These are phyloP conservation scores for Stachybotrys elegans DNA, from an alignment of 2,329 filamentous ascomycete species.

Conservation along the genomic window DNA sequence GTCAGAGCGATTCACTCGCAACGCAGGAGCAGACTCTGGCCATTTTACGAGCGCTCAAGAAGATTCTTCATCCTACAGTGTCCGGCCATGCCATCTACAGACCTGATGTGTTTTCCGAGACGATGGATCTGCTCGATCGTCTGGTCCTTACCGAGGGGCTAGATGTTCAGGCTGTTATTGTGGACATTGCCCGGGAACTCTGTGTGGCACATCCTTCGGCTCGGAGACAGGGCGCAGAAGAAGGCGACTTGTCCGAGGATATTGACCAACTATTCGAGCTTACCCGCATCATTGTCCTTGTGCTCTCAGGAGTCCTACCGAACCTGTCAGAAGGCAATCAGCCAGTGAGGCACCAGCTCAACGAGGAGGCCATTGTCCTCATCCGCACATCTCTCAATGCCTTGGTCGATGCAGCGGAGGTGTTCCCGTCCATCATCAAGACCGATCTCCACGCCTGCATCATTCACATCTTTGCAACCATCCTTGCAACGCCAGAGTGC, in stretches of 20 bases:
- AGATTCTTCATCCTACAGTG: conserved; percentile 89
- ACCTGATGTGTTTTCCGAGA: conserved; percentile 92
- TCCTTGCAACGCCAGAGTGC: conserved; percentile 76
- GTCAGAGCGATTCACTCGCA: conserved; percentile 46
- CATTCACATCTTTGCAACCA: conserved; percentile 92
- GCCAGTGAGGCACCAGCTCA: conserved; percentile 69
- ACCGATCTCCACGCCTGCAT: conserved; percentile 95
- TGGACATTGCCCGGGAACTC: conserved; percentile 86
- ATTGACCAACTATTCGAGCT: conserved; percentile 97
- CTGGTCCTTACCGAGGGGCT: conserved; percentile 87
- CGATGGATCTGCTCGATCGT: conserved; percentile 90
- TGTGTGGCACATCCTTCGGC: conserved; percentile 91
- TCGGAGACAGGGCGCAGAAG: conserved; percentile 48
- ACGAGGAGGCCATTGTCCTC: conserved; percentile 79
- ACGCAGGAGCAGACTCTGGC: conserved; percentile 77
- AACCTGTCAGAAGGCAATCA: conserved; percentile 67
- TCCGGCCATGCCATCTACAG: conserved; percentile 96
- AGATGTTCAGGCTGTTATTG: conserved; percentile 85
- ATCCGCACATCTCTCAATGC: conserved; percentile 78
- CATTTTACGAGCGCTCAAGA: conserved; percentile 86
- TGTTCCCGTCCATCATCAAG: conserved; percentile 95
- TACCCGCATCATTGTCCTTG: conserved; percentile 91
- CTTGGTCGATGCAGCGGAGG: conserved; percentile 87
- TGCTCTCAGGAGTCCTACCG: conserved; percentile 81
- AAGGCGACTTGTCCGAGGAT: conserved; percentile 84